These are phyloP conservation scores for Magnolia sinica DNA, from an alignment of 164 flowering plant genomes.

Conservation along the genomic window DNA sequence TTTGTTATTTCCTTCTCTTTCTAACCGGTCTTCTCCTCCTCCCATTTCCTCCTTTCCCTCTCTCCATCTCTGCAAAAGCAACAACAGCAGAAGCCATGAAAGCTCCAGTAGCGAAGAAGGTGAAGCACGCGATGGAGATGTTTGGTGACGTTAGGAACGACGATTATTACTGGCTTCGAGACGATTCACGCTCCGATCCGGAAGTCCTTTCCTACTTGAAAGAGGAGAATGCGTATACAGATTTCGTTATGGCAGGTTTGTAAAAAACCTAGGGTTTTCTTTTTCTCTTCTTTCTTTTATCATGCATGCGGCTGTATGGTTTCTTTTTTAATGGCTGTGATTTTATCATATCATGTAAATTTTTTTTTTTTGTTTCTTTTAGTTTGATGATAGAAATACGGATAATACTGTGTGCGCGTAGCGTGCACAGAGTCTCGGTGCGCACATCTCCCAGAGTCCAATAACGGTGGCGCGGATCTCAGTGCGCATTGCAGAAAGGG, in stretches of 20 bases:
- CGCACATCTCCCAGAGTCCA: no score
- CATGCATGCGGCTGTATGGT: neutral
- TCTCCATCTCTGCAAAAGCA: slow-evolving; percentile 4
- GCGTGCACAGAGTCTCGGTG: no score
- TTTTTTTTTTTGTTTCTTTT: neutral
- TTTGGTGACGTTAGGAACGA: slow-evolving; percentile 82
- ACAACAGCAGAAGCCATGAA: slow-evolving; percentile 13
- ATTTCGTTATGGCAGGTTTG: slow-evolving; percentile 58
- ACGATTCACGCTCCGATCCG: slow-evolving; percentile 75
- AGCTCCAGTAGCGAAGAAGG: slow-evolving; percentile 70
- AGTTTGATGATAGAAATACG: no score
- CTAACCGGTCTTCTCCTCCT: neutral
- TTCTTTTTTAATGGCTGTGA: neutral
- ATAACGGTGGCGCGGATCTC: no score
- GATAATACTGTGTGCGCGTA: no score
- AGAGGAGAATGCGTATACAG: slow-evolving; percentile 62
- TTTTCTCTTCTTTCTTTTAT: neutral
- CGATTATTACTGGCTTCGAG: slow-evolving; percentile 93
- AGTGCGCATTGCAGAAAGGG: no score
- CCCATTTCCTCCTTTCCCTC: neutral
- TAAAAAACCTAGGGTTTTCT: slow-evolving; percentile 10
- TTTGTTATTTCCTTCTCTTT: slow-evolving; percentile 2
- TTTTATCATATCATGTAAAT: neutral
- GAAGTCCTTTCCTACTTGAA: slow-evolving; percentile 56
- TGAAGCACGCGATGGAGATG: slow-evolving; percentile 74